Evolutionary conservation across 2,329 filamentous ascomycete genomes (phyloP), one percentile per base, ranked within the genome.

Genomic region (Sphaceloma murrayae): DNA sequence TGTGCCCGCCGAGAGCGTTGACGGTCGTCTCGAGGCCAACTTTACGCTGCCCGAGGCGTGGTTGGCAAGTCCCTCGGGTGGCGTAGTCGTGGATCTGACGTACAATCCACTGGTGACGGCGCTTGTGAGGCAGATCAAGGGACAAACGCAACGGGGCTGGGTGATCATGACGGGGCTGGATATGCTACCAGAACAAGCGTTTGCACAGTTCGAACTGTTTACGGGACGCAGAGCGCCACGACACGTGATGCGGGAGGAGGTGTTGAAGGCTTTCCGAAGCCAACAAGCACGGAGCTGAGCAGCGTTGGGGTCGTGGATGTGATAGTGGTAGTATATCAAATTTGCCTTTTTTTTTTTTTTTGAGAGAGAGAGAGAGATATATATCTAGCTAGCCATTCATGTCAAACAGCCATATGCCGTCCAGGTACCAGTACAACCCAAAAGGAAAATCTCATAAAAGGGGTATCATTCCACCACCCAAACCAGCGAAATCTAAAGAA

Each of bases 171-270:
- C 87, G 54, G 83, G 83, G 0, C 65, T 88, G 9, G 82, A 88
- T 53, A 70, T 87, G 34, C 62, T 89, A 10, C 81, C 81, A 0
- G 84, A 88, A 58, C 83, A 88, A 57, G 84, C 80, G 0, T 84
- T 84, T 61, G 82, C 83, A 1, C 83, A 88, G 54, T 89, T 88
- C 55, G 84, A 89, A 61, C 62, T 88, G 2, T 85, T 88, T 58
- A 87, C 83, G 0, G 83, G 82, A 0, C 69, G 81, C 34, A 74
- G 80, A 58, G 81, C 82, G 11, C 82, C 82, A 2, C 72, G 82
- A 18, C 66, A 75, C 33, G 60, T 82, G 27, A 88, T 89, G 83
- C 73, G 80, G 49, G 67, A 75, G 31, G 78, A 79, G 53, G 77
- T 82, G 9, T 53, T 68, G 49, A 61, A 49, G 26, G 52, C 55